Base-by-base conservation (phyloP, 345 rosid genomes). In the Corchorus capsularis region DNA sequence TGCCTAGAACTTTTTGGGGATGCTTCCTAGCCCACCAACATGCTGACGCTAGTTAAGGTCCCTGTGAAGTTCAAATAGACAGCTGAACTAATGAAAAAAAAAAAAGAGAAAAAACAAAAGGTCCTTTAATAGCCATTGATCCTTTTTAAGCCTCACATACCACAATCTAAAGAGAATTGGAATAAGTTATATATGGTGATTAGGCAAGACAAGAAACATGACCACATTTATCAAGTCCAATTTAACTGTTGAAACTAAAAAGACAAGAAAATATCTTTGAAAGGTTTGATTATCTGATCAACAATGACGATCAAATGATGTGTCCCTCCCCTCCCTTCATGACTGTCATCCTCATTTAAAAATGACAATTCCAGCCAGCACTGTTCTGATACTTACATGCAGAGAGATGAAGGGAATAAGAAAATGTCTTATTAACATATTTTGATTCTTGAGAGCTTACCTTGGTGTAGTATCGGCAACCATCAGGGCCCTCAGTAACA, bases 401-500 rank as follows among this genome's bases (percentile, higher is more conserved):
- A 17, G 27, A 20, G 45, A 39, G 43, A 39, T 39, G 15, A 17
- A 39, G 16, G 5, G 6, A 66, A 45, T 45, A 39, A 39, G 43
- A 39, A 46, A 20, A 46, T 43, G 55, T 6, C 39, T 54, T 10
- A 54, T 6, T 17, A 45, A 73, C 41, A 45, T 19, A 45, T 22
- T 19, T 27, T 32, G 27, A 27, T 27, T 27, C 27, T 27, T 27
- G 19, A 50, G 20, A 52, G 69, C 80, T 80, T 72, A 94, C 98
- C 90, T 93, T 90, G 74, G 99, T 90, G 90, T 93, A 93, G 75
- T 95, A 95, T 54, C 98, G 89, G 88, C 97, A 93, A 41, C 99
- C 99, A 64, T 85, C 81, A 1, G 89, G 85, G 47, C 99, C 99
- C 74, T 90, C 98, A 0, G 99, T 93, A 60, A 95, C 96, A 52